These are phyloP conservation scores for Galerina sulciceps DNA, from an alignment of 768 basidiomycete species.

Conservation along the genomic window DNA sequence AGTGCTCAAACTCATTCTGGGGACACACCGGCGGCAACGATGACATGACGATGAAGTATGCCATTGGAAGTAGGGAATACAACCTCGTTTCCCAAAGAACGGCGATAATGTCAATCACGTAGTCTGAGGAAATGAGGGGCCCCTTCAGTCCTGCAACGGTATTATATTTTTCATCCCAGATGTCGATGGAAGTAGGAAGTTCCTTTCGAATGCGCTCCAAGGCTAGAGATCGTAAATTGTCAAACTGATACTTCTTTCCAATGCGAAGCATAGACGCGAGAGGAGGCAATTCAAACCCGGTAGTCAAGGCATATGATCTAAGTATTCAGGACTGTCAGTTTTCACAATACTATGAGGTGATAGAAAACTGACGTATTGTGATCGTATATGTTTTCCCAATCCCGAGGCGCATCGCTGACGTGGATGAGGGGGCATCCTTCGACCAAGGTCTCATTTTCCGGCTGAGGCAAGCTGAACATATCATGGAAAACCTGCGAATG, in stretches of 20 bases:
- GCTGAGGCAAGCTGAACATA: not conserved
- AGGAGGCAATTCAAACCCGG: not conserved
- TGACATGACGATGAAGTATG: not conserved
- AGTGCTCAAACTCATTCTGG: too few species aligned
- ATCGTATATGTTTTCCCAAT: not conserved
- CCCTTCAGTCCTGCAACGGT: too few species aligned
- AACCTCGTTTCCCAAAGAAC: not conserved
- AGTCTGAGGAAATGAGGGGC: not conserved
- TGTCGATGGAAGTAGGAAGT: not conserved
- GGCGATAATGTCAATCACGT: not conserved
- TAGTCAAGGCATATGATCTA: not conserved
- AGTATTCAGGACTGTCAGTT: too few species aligned
- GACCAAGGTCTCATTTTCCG: not conserved
- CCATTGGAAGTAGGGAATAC: not conserved
- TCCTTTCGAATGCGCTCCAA: not conserved
- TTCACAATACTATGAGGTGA: not conserved
- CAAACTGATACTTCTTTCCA: conserved; percentile 3
- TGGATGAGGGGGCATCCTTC: not conserved
- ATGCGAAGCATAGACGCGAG: conserved; percentile 2
- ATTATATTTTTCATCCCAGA: not conserved
- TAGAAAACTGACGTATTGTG: not conserved
- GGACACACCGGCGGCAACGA: not conserved
- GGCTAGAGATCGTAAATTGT: not conserved
- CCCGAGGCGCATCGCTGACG: not conserved
- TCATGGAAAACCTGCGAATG: not conserved